Percentiles rank a stretch among this genome's conserved stretches.
These are phyloP conservation scores for Neonectria ditissima DNA, from an alignment of 2,329 filamentous ascomycete genomes.

Conservation along the genomic window DNA sequence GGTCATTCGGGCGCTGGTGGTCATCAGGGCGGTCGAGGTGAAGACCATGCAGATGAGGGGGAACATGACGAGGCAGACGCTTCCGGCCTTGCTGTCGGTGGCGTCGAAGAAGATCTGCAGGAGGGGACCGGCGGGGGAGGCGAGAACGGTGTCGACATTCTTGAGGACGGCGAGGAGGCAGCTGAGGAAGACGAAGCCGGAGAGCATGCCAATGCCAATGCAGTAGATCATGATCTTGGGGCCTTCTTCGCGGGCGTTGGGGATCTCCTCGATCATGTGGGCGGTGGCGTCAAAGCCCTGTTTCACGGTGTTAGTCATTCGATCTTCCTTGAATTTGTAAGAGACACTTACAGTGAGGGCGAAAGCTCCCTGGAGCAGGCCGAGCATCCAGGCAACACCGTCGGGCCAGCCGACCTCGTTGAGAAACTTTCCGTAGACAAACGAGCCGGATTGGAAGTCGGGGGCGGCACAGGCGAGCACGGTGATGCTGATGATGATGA, in stretches of 20 bases:
- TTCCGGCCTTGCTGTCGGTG: conserved; percentile 71
- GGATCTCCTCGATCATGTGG: conserved; percentile 69
- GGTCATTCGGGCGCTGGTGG: conserved; percentile 74
- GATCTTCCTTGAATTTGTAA: too few relatives aligned
- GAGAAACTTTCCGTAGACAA: conserved; percentile 76
- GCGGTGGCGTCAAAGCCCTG: conserved; percentile 50
- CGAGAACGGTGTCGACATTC: conserved; percentile 68
- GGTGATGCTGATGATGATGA: conserved; percentile 77
- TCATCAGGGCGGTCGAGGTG: conserved; percentile 73
- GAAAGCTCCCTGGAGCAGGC: conserved; percentile 64
- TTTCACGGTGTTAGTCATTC: not conserved
- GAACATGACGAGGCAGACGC: conserved; percentile 74
- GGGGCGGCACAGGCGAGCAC: conserved; percentile 74
- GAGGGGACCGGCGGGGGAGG: conserved; percentile 67
- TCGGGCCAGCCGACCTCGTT: conserved; percentile 78
- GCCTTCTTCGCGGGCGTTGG: conserved; percentile 67
- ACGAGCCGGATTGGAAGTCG: conserved; percentile 71
- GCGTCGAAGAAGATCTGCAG: conserved; percentile 74
- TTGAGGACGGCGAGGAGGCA: conserved; percentile 73
- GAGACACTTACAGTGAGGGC: conserved; percentile 53
- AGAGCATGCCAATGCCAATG: conserved; percentile 72
- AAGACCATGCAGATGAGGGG: conserved; percentile 75
- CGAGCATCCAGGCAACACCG: conserved; percentile 70
- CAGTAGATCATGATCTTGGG: conserved; percentile 76
- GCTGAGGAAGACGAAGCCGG: conserved; percentile 70